phyloP scores from a whole-genome alignment of 1,284 basidiomycete genomes.

The Gymnopus androsaceus region DNA sequence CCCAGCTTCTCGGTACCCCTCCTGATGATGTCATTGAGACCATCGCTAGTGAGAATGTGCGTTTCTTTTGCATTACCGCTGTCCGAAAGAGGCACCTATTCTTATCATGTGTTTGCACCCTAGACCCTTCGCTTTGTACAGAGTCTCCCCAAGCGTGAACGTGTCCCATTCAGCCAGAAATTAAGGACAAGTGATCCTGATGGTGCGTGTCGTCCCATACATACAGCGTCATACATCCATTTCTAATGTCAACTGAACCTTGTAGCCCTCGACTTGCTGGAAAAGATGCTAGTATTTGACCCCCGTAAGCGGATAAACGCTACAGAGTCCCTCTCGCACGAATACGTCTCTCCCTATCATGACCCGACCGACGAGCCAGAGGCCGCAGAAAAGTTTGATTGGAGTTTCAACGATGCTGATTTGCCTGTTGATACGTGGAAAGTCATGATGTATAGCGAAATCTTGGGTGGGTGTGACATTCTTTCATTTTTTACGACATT shows the following conservation, averaged over 20 bases:
- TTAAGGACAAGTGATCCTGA: slow-evolving; percentile 88
- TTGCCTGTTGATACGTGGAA: slow-evolving; percentile 99
- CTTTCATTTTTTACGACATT: neutral
- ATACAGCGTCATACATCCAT: neutral
- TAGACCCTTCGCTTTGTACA: slow-evolving; percentile 99
- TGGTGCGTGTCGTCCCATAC: slow-evolving; percentile 58
- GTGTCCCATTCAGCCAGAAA: slow-evolving; percentile 94
- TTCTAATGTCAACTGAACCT: neutral
- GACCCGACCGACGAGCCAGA: slow-evolving; percentile 98
- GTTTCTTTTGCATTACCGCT: slow-evolving; percentile 27
- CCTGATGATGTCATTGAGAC: slow-evolving; percentile 99
- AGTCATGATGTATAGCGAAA: slow-evolving; percentile 98
- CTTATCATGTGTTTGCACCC: slow-evolving; percentile 21
- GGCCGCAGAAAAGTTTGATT: slow-evolving; percentile 94
- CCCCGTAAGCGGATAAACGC: slow-evolving; percentile 96
- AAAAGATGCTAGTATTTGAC: slow-evolving; percentile 99
- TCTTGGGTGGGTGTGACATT: slow-evolving; percentile 66
- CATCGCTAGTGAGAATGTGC: slow-evolving; percentile 95
- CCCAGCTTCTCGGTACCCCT: slow-evolving; percentile 95
- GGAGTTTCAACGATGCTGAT: slow-evolving; percentile 99
- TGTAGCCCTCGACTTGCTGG: slow-evolving; percentile 90
- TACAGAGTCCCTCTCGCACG: slow-evolving; percentile 86
- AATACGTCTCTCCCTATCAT: slow-evolving; percentile 97
- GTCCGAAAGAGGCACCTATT: neutral
- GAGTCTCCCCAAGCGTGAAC: slow-evolving; percentile 93